Conservation (phyloP, 1,139 yeast species). For the Pichia sp. region DNA sequence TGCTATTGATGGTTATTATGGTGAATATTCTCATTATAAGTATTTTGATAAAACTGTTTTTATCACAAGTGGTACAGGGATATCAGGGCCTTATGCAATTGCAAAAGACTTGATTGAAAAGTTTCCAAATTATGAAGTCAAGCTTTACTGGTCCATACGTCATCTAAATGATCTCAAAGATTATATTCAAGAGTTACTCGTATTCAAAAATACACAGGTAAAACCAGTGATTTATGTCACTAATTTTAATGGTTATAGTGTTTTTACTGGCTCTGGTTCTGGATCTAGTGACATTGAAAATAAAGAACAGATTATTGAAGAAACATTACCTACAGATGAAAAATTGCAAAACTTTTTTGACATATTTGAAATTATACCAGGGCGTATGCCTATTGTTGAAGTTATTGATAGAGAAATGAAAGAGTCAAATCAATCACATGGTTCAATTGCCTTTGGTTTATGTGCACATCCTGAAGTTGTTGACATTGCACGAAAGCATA, state of each 20-base stretch:
- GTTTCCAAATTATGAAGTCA: conserved; percentile 29
- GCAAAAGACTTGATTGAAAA: conserved; percentile 24
- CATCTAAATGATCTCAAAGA: conserved; percentile 43
- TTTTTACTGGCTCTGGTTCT: not conserved
- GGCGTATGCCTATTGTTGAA: conserved; percentile 38
- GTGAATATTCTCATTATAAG: conserved; percentile 45
- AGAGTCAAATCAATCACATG: conserved; percentile 26
- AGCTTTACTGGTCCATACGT: conserved; percentile 45
- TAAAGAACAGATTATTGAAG: not conserved
- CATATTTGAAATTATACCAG: conserved; percentile 35
- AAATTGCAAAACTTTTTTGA: not conserved
- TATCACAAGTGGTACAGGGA: conserved; percentile 70
- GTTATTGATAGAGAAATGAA: conserved; percentile 34
- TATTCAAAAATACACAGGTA: conserved; percentile 31
- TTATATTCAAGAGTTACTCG: conserved; percentile 39
- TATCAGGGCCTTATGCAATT: conserved; percentile 43
- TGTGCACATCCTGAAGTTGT: conserved; percentile 48
- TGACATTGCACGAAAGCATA: conserved; percentile 39
- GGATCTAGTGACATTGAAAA: conserved; percentile 10
- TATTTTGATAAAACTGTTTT: conserved; percentile 51
- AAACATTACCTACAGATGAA: not conserved
- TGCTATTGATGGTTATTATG: conserved; percentile 39
- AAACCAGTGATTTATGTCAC: conserved; percentile 38
- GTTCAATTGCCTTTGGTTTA: conserved; percentile 39
- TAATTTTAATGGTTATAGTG: conserved; percentile 23